Evolutionary conservation across 345 rosid species (phyloP).

Genomic region (Euclidium syriacum): DNA sequence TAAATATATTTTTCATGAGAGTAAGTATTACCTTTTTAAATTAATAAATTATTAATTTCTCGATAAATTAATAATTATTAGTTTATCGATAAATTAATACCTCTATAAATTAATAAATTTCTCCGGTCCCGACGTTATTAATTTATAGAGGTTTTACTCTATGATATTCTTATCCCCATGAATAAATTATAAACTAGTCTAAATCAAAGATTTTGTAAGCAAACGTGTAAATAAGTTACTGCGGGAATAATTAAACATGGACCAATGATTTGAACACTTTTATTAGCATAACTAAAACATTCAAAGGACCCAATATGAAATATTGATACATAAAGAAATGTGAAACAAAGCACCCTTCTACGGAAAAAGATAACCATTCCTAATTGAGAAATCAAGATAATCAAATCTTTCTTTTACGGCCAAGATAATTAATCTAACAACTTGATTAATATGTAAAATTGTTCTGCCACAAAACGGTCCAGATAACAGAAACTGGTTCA

Average conservation of each 20-base stretch:
- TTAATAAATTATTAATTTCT: no score
- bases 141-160: not conserved
- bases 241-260: not conserved
- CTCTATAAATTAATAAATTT: no score
- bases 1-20: no score
- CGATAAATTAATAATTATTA: no score
- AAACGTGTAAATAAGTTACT: not conserved
- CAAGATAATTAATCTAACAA: no score
- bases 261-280: slow-evolving; percentile 12
- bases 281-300: slow-evolving; percentile 8
- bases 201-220: not conserved
- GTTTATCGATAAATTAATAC: no score
- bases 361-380: no score
- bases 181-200: not conserved
- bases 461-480: not conserved
- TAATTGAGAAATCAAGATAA: no score
- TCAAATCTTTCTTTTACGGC: no score
- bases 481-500: not conserved
- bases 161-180: not conserved
- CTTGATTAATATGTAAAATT: no score
- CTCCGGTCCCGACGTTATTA: no score
- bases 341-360: not conserved
- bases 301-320: slow-evolving; percentile 14
- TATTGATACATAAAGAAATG: slow-evolving; percentile 14
- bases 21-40: no score